Percentiles rank a stretch among this genome's conserved stretches.
Evolutionary conservation across 2,329 filamentous ascomycete species (phyloP).

Genomic region (Fusarium neocosmosporiellum): DNA sequence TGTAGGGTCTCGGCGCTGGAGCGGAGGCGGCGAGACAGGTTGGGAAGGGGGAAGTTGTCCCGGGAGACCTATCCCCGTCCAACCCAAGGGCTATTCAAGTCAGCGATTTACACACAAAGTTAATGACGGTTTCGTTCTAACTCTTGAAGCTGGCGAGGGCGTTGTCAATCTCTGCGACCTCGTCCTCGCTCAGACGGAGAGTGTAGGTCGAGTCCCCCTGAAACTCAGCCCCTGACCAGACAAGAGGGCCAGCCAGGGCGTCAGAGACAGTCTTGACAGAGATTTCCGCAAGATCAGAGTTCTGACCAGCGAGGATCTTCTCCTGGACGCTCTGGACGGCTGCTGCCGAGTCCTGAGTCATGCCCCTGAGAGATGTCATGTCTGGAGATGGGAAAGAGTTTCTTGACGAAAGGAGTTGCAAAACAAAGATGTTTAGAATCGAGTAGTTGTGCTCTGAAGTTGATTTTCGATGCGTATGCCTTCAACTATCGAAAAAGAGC

Average conservation of each 20-base stretch:
- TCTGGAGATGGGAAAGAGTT: not conserved
- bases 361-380: slow-evolving; percentile 25
- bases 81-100: slow-evolving; percentile 32
- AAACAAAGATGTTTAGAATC: not conserved
- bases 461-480: not conserved
- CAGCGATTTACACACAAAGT: slow-evolving; percentile 14
- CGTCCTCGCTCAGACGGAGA: slow-evolving; percentile 28
- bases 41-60: slow-evolving; percentile 56
- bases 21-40: slow-evolving; percentile 49
- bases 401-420: not conserved
- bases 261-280: slow-evolving; percentile 13
- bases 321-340: slow-evolving; percentile 5
- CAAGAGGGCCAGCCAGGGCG: slow-evolving; percentile 32
- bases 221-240: slow-evolving; percentile 42
- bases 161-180: slow-evolving; percentile 36
- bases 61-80: slow-evolving; percentile 32
- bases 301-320: slow-evolving; percentile 11
- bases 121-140: slow-evolving; percentile 9
- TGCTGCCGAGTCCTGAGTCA: slow-evolving; percentile 17
- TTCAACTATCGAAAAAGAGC: slow-evolving; percentile 4
- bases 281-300: slow-evolving; percentile 20
- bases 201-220: slow-evolving; percentile 21
- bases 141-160: slow-evolving; percentile 45
- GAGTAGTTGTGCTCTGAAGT: not conserved
- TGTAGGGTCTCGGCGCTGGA: slow-evolving; percentile 52